These are phyloP conservation scores for Paecilomyces dactylethromorphus DNA, from an alignment of 2,329 filamentous ascomycete genomes.

Conservation along the genomic window DNA sequence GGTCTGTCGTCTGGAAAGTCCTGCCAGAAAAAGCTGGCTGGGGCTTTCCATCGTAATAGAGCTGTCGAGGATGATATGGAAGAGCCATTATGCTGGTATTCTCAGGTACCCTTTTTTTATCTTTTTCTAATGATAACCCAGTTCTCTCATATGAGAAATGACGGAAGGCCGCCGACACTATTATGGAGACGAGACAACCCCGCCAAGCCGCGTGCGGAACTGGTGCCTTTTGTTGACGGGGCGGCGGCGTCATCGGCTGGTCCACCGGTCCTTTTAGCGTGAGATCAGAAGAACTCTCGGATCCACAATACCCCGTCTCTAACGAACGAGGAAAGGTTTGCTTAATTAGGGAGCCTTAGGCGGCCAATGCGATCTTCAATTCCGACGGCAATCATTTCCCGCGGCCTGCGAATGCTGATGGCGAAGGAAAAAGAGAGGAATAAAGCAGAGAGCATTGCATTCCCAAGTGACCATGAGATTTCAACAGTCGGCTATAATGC, in stretches of 20 bases:
- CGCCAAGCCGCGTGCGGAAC: neutral
- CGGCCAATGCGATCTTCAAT: neutral
- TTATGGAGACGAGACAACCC: neutral
- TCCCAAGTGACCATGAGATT: no score
- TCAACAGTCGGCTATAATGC: no score
- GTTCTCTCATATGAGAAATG: neutral
- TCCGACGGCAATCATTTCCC: neutral
- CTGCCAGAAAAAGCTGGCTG: conserved; percentile 54
- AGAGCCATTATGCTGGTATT: conserved; percentile 18
- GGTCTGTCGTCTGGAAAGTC: conserved; percentile 68
- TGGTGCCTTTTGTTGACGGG: neutral
- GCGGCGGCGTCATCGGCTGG: neutral
- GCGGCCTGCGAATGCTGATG: neutral
- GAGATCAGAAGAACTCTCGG: neutral
- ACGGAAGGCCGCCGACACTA: neutral
- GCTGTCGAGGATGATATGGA: conserved; percentile 50
- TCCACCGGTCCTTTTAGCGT: neutral
- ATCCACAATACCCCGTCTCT: neutral
- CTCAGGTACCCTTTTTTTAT: neutral
- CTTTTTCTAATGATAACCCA: neutral
- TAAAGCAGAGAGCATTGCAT: no score
- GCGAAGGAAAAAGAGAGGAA: no score
- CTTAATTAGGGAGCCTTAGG: neutral
- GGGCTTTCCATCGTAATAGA: conserved; percentile 68
- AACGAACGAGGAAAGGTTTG: neutral